phyloP scores from a whole-genome alignment of 768 basidiomycete genomes.

The Russula earlei region DNA sequence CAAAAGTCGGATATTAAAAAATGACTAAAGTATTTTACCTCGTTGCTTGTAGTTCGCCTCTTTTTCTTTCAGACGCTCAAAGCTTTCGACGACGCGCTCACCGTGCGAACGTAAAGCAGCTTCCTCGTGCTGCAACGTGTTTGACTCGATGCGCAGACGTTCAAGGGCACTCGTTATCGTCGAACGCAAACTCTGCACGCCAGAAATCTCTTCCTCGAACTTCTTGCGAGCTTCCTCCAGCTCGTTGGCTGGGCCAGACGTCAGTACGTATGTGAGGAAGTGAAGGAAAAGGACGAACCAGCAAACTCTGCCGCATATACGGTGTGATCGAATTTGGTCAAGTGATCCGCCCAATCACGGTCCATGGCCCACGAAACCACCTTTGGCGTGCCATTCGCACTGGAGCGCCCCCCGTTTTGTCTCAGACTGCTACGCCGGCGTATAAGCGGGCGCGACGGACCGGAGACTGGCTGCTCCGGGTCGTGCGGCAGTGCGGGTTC shows the following conservation, averaged over 20 bases:
- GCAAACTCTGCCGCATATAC: conserved; percentile 34
- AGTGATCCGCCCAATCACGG: conserved; percentile 47
- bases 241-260: conserved; percentile 38
- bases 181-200: conserved; percentile 45
- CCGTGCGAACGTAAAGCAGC: conserved; percentile 35
- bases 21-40: conserved; percentile 24
- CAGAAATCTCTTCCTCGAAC: conserved; percentile 54
- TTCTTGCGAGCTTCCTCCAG: conserved; percentile 48
- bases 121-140: conserved; percentile 35
- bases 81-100: conserved; percentile 30
- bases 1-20: not conserved
- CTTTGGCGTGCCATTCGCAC: conserved; percentile 46
- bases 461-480: conserved; percentile 6
- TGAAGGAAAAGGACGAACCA: conserved; percentile 24
- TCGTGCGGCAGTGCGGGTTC: conserved; percentile 9
- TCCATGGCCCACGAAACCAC: conserved; percentile 72
- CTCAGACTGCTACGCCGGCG: conserved; percentile 58
- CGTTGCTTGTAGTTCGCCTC: conserved; percentile 35
- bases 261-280: not conserved
- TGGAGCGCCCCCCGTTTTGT: conserved; percentile 32
- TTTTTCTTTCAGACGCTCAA: conserved; percentile 33
- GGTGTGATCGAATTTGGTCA: conserved; percentile 38
- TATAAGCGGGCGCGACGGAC: conserved; percentile 26
- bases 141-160: conserved; percentile 31
- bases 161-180: conserved; percentile 39